phyloP scores from a whole-genome alignment of 345 rosid genomes.

The Arabidopsis suecica region DNA sequence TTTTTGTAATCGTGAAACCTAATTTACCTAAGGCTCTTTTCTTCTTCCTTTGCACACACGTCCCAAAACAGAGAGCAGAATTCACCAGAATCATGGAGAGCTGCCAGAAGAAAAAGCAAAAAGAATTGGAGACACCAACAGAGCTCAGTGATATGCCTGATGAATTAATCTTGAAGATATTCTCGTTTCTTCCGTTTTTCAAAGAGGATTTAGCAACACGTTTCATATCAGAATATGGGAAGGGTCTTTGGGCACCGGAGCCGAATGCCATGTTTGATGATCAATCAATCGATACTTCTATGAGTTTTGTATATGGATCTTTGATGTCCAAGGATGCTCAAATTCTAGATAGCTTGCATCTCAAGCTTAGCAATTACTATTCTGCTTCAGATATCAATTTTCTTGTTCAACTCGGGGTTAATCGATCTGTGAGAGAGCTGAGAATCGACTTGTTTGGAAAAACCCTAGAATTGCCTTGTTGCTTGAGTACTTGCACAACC shows the following conservation, averaged over 20 bases:
- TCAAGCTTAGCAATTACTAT: neutral
- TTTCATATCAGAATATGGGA: conserved; percentile 24
- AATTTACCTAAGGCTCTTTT: neutral
- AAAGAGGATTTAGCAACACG: neutral
- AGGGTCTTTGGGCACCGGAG: neutral
- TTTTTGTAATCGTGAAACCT: too few relatives aligned
- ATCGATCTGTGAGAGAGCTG: conserved; percentile 20
- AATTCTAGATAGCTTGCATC: neutral
- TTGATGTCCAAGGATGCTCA: conserved; percentile 1
- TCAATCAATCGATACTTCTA: neutral
- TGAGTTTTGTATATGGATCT: conserved; percentile 13
- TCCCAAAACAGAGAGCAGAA: too few relatives aligned
- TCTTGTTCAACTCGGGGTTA: neutral
- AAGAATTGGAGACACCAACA: too few relatives aligned
- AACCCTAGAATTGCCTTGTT: conserved; percentile 16
- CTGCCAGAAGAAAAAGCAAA: too few relatives aligned
- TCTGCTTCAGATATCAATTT: neutral
- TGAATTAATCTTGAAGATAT: conserved; percentile 28
- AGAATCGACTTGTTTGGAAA: conserved; percentile 1
- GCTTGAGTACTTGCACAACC: conserved; percentile 29
- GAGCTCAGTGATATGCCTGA: conserved; percentile 19
- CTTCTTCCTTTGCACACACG: neutral
- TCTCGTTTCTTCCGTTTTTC: conserved; percentile 18
- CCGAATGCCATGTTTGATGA: conserved; percentile 12
- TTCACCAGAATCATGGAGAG: too few relatives aligned